Evolutionary conservation across 352 stramenopile genomes (phyloP).

Genomic region (Aphanomyces astaci): DNA sequence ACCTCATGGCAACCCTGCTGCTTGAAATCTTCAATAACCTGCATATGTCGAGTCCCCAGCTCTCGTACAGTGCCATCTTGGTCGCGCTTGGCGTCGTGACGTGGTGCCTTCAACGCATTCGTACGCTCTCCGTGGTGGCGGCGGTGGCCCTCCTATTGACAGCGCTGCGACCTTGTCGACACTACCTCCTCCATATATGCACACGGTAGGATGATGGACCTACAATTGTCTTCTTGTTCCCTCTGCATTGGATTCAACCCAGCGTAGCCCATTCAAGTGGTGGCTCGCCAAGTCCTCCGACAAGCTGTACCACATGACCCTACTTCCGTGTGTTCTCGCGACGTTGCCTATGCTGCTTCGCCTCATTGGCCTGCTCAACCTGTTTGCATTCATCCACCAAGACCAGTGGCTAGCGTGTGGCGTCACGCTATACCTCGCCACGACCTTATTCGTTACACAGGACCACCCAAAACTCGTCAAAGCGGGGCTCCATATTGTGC

Average conservation of each 20-base stretch:
- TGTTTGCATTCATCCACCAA: conserved; percentile 3
- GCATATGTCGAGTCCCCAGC: neutral
- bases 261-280: neutral
- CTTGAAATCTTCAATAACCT: neutral
- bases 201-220: neutral
- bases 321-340: neutral
- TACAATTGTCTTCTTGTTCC: neutral
- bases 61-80: neutral
- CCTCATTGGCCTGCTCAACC: neutral
- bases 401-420: neutral
- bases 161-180: neutral
- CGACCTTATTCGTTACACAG: neutral
- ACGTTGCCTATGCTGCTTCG: neutral
- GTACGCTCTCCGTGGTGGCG: neutral
- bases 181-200: neutral
- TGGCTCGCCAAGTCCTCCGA: neutral
- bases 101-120: neutral
- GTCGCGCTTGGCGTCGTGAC: neutral
- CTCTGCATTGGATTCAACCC: neutral
- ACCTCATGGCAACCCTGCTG: neutral
- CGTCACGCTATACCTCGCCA: neutral
- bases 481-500: neutral
- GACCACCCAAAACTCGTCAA: conserved; percentile 3
- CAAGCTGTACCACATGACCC: neutral
- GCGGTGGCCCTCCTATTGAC: neutral